phyloP scores from a whole-genome alignment of 768 basidiomycete species.

The Termitomyces sp. region DNA sequence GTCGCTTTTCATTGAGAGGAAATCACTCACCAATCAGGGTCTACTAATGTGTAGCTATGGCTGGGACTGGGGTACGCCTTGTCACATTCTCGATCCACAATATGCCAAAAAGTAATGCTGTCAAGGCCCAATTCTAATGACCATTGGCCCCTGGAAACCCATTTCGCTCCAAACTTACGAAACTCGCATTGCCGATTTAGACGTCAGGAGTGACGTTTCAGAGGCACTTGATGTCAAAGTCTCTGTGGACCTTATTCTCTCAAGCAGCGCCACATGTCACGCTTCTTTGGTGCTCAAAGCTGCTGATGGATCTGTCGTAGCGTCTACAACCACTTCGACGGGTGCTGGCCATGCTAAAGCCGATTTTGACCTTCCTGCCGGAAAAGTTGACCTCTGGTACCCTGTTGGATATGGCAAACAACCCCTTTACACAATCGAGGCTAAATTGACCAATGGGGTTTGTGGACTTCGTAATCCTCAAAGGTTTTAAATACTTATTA shows the following conservation, averaged over 20 bases:
- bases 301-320: slow-evolving; percentile 40
- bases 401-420: slow-evolving; percentile 81
- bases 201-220: slow-evolving; percentile 52
- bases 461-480: slow-evolving; percentile 6
- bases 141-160: slow-evolving; percentile 83
- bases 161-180: slow-evolving; percentile 66
- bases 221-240: slow-evolving; percentile 49
- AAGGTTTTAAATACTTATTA: background rate
- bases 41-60: slow-evolving; percentile 52
- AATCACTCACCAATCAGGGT: background rate
- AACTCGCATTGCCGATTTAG: slow-evolving; percentile 58
- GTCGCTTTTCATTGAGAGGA: slow-evolving; percentile 15
- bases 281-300: slow-evolving; percentile 45
- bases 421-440: slow-evolving; percentile 62
- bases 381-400: slow-evolving; percentile 76
- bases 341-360: slow-evolving; percentile 30
- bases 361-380: slow-evolving; percentile 44
- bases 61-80: slow-evolving; percentile 76
- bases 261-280: slow-evolving; percentile 28
- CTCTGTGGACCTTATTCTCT: slow-evolving; percentile 37
- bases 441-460: slow-evolving; percentile 52
- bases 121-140: slow-evolving; percentile 79
- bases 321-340: slow-evolving; percentile 30
- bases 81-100: background rate
- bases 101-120: background rate